Evolutionary conservation across 164 flowering plant genomes (phyloP), one percentile per base, ranked within the genome.

Genomic region (Protea cynaroides): DNA sequence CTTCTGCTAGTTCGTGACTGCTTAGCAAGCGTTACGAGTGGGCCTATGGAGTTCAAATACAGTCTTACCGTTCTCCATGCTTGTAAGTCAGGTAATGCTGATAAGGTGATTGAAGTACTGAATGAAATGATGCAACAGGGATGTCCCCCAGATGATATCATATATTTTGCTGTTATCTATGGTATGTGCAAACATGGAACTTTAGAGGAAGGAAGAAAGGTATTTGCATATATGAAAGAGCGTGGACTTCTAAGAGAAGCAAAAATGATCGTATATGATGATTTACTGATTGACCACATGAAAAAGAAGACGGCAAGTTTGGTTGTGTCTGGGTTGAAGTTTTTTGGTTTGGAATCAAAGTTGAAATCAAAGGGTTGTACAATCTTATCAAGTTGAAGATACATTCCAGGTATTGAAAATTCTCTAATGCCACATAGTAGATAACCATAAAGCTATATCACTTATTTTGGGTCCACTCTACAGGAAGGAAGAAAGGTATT

Each of bases 401-500:
- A 23, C 9, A 24, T 11, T 13, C 37, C 37, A 56, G 58, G 37
- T 25, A 56, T 0, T 29, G 34, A 29, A 29, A 29, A 29, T 5
- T 29, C 34, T 29, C 5, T 3, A 29, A 5, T 5, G 34, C 34
- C 34, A 29, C 34, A 29, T 5, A 29, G 2, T 29, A 29, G 34
- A 29, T 29, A 29, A 2, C 34, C 34, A 29, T 29, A 29, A 29
- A 29, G 34, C 34, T 29, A 29, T 5, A 29, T 29, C 34, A 29
- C 34, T 29, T 29, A 29, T 29, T 5, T 29, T 2, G 34, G n/a
- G n/a, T n/a, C n/a, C 49, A 84, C 84, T 50, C 23, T 86, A 18
- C 89, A 89, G 53, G 96, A 83, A 76, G 97, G 83, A n/a, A 83
- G 90, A 72, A 86, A 85, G 75, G 86, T 91, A 4, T 88, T 94